Evolutionary conservation across 352 stramenopile species (phyloP).

Genomic region (Peronospora belbahrii): DNA sequence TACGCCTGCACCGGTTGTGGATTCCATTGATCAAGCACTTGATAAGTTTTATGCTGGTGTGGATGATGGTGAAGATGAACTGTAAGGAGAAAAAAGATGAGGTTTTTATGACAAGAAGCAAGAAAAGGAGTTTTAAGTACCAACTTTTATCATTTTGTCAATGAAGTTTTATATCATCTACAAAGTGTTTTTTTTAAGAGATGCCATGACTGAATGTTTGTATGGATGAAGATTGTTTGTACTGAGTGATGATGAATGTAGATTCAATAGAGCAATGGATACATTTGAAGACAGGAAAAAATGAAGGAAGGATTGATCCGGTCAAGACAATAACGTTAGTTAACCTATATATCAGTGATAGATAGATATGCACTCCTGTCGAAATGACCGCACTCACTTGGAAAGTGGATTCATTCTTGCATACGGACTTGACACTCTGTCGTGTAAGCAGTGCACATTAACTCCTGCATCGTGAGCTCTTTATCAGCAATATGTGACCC

Average conservation of each 20-base stretch:
- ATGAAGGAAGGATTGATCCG: too few relatives aligned
- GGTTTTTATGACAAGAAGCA: neutral
- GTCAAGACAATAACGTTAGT: too few relatives aligned
- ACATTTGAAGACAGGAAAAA: too few relatives aligned
- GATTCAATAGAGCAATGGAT: too few relatives aligned
- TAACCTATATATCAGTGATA: too few relatives aligned
- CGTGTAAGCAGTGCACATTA: slow-evolving; percentile 75
- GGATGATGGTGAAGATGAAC: slow-evolving; percentile 62
- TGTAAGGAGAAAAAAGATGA: slow-evolving; percentile 13
- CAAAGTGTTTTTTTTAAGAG: too few relatives aligned
- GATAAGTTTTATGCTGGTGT: slow-evolving; percentile 77
- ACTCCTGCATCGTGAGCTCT: slow-evolving; percentile 76
- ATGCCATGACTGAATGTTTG: too few relatives aligned
- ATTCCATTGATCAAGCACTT: slow-evolving; percentile 53
- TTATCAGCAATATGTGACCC: slow-evolving; percentile 41
- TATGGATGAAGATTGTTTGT: too few relatives aligned
- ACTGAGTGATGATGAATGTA: too few relatives aligned
- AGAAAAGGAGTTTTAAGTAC: neutral
- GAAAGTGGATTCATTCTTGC: slow-evolving; percentile 58
- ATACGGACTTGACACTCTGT: slow-evolving; percentile 78
- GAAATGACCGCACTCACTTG: slow-evolving; percentile 7
- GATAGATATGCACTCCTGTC: too few relatives aligned
- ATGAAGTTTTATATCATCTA: too few relatives aligned
- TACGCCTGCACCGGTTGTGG: slow-evolving; percentile 24
- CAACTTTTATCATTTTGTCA: too few relatives aligned